Evolutionary conservation across 2,329 filamentous ascomycete species (phyloP).

Genomic region (Xylaria sp.): DNA sequence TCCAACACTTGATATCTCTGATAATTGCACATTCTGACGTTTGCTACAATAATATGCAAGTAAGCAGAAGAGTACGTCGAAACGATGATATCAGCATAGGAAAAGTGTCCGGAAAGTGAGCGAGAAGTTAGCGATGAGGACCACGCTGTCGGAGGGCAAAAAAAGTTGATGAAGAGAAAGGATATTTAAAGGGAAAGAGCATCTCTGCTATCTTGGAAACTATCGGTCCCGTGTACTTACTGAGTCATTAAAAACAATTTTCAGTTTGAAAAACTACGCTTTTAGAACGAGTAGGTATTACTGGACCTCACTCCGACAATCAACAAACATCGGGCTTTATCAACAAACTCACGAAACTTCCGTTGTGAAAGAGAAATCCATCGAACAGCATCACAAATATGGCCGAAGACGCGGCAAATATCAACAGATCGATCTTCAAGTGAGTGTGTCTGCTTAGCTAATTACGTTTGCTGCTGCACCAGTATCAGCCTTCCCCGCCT

Average conservation of each 20-base stretch:
- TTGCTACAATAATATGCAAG: constrained; percentile 13
- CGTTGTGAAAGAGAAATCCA: neutral
- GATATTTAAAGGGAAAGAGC: neutral
- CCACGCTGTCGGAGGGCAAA: neutral
- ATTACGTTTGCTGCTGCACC: neutral
- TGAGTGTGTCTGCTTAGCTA: constrained; percentile 33
- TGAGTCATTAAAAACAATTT: neutral
- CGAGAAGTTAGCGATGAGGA: constrained; percentile 27
- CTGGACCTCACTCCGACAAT: neutral
- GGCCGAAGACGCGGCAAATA: constrained; percentile 31
- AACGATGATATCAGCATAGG: constrained; percentile 15
- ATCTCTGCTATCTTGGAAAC: too few relatives aligned
- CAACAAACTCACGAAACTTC: neutral
- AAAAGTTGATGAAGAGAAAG: neutral
- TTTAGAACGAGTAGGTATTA: neutral
- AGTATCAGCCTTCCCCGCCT: constrained; percentile 23
- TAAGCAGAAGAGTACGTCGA: constrained; percentile 1
- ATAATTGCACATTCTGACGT: neutral
- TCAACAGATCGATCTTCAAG: constrained; percentile 42
- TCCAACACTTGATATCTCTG: neutral
- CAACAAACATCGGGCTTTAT: neutral
- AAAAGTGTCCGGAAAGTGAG: constrained; percentile 32
- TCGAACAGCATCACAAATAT: neutral
- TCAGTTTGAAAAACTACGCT: neutral
- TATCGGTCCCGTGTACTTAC: neutral